These are phyloP conservation scores for Calocera cornea DNA, from an alignment of 768 basidiomycete species.

Conservation along the genomic window DNA sequence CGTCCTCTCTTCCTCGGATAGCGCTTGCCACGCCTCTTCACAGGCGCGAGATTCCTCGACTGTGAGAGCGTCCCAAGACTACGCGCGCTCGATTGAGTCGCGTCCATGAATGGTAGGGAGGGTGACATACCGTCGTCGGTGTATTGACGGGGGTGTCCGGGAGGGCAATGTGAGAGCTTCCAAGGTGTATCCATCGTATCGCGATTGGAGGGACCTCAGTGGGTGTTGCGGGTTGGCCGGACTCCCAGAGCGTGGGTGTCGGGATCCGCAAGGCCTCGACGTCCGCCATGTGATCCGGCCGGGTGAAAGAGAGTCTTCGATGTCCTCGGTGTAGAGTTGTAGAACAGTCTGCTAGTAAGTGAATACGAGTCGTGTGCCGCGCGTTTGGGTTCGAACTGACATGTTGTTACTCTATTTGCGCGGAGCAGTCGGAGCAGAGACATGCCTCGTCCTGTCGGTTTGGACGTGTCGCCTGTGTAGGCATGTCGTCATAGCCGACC, in stretches of 20 bases:
- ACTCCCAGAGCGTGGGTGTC: not conserved
- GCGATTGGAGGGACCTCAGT: not conserved
- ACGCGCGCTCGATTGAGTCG: not conserved
- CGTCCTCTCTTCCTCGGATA: conserved; percentile 13
- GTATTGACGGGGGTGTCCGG: not conserved
- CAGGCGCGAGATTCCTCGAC: conserved; percentile 17
- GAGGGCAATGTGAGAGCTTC: not conserved
- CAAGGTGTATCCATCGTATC: not conserved
- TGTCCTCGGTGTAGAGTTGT: no score
- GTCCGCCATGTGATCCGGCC: not conserved
- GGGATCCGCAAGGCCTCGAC: not conserved
- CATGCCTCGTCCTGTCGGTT: no score
- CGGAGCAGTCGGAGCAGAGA: not conserved
- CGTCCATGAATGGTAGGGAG: not conserved
- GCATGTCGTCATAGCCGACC: not conserved
- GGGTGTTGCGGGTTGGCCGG: not conserved
- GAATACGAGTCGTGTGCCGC: not conserved
- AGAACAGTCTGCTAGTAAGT: not conserved
- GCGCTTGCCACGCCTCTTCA: conserved; percentile 18
- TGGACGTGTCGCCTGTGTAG: no score
- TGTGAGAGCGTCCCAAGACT: conserved; percentile 18
- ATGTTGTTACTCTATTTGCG: not conserved
- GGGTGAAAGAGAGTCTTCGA: not conserved
- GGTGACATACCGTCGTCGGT: not conserved
- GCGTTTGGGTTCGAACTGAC: not conserved